Evolutionary conservation across 2,329 filamentous ascomycete genomes (phyloP).

Genomic region (Erysiphe pulchra): DNA sequence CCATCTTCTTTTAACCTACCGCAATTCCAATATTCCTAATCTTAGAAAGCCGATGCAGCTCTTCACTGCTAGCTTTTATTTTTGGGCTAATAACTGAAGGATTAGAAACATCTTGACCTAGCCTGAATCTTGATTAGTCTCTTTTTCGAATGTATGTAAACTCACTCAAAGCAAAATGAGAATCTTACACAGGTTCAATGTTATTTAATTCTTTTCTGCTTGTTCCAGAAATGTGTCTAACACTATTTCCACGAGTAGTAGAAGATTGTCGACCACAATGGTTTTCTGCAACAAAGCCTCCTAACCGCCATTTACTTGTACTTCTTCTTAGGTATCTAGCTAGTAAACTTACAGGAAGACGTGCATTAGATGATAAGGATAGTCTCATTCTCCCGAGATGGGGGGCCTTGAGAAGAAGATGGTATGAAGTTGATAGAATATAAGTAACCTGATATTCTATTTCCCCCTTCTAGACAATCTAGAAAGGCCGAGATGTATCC

Average conservation of each 20-base stretch:
- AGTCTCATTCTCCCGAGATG: no score
- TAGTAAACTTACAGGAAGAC: no score
- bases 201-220: slow-evolving; percentile 7
- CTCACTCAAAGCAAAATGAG: no score
- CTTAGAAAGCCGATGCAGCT: slow-evolving; percentile 50
- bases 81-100: slow-evolving; percentile 6
- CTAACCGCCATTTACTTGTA: not conserved
- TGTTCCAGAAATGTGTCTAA: slow-evolving; percentile 11
- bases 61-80: slow-evolving; percentile 25
- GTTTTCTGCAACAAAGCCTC: not conserved
- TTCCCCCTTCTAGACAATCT: no score
- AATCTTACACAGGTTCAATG: slow-evolving; percentile 11
- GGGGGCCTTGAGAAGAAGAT: no score
- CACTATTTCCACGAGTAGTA: not conserved
- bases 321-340: no score
- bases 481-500: no score
- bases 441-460: no score
- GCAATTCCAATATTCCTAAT: slow-evolving; percentile 97
- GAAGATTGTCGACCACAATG: not conserved
- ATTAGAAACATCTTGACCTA: slow-evolving; percentile 10
- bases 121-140: slow-evolving; percentile 2
- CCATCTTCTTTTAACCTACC: slow-evolving; percentile 21
- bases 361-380: no score
- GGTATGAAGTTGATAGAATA: no score
- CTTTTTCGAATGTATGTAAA: no score